Evolutionary conservation across 805 yeast genomes (phyloP).

Genomic region (Yamadazyma insecticola): DNA sequence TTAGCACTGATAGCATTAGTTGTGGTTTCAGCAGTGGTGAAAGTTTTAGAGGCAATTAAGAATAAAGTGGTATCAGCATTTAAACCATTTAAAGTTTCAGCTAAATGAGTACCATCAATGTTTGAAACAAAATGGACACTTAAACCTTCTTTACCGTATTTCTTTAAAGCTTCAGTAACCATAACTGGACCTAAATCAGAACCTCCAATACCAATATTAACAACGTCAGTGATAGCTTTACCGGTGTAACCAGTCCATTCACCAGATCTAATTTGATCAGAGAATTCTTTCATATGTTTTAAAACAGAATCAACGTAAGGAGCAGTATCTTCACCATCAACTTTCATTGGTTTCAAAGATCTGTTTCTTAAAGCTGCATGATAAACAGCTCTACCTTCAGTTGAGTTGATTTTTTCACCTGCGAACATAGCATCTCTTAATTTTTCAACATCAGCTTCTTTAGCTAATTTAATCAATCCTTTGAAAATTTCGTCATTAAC

Average conservation of each 20-base stretch:
- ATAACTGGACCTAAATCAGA: constrained; percentile 98
- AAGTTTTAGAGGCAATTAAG: constrained; percentile 93
- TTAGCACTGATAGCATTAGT: constrained; percentile 96
- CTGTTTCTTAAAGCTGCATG: constrained; percentile 97
- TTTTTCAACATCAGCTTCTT: constrained; percentile 81
- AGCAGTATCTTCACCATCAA: constrained; percentile 85
- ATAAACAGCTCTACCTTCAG: constrained; percentile 96
- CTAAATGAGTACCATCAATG: constrained; percentile 97
- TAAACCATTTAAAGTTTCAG: constrained; percentile 76
- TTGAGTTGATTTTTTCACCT: constrained; percentile 91
- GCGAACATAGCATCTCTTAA: constrained; percentile 88
- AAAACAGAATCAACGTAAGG: constrained; percentile 90
- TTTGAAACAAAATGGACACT: constrained; percentile 92
- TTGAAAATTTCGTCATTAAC: constrained; percentile 77
- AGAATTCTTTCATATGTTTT: constrained; percentile 94
- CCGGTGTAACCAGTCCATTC: constrained; percentile 97
- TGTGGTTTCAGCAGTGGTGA: constrained; percentile 97
- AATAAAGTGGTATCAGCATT: constrained; percentile 91
- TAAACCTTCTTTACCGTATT: constrained; percentile 71
- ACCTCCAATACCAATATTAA: constrained; percentile 98
- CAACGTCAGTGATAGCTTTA: constrained; percentile 86
- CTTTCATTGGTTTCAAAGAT: constrained; percentile 75
- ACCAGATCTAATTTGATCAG: constrained; percentile 86
- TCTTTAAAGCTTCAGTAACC: constrained; percentile 98
- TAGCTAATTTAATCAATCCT: constrained; percentile 71